These are phyloP conservation scores for Penicillium steckii DNA, from an alignment of 495 filamentous ascomycete species.

Conservation along the genomic window DNA sequence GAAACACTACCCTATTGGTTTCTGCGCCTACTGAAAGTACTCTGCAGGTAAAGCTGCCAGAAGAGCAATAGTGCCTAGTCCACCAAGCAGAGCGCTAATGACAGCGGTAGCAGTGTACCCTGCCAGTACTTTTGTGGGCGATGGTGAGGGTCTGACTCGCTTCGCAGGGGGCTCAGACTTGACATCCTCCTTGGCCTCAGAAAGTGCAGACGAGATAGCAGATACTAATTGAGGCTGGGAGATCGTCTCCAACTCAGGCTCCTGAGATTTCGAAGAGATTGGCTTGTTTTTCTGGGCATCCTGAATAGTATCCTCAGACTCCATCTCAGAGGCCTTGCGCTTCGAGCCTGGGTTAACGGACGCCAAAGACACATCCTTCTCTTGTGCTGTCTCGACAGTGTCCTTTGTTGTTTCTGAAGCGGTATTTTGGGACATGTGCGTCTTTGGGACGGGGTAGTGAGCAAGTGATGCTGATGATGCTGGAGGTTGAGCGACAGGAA, in stretches of 20 bases:
- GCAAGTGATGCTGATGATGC: background rate
- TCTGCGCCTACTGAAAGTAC: conserved; percentile 31
- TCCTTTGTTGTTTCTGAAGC: background rate
- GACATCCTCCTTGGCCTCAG: background rate
- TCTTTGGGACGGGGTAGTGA: background rate
- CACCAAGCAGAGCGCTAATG: conserved; percentile 45
- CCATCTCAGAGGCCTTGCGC: conserved; percentile 37
- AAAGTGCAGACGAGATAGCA: conserved; percentile 20
- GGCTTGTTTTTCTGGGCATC: conserved; percentile 4
- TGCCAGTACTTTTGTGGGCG: conserved; percentile 20
- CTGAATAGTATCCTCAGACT: conserved; percentile 6
- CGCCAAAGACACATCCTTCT: background rate
- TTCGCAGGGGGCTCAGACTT: conserved; percentile 29
- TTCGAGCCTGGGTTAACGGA: conserved; percentile 18
- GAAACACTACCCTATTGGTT: background rate
- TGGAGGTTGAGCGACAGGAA: background rate
- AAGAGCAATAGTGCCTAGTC: conserved; percentile 48
- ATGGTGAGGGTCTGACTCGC: conserved; percentile 26
- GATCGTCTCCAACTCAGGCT: conserved; percentile 24
- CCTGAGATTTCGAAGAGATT: conserved; percentile 17
- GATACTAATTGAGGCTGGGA: conserved; percentile 10
- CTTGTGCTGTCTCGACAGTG: background rate
- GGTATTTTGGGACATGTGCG: background rate
- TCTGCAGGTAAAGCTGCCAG: conserved; percentile 45
- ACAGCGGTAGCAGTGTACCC: conserved; percentile 45